A percentile compares a stretch with the other conserved stretches of the same genome.
Conservation (phyloP, 352 stramenopile species). For the Thalassiosira hispida region DNA sequence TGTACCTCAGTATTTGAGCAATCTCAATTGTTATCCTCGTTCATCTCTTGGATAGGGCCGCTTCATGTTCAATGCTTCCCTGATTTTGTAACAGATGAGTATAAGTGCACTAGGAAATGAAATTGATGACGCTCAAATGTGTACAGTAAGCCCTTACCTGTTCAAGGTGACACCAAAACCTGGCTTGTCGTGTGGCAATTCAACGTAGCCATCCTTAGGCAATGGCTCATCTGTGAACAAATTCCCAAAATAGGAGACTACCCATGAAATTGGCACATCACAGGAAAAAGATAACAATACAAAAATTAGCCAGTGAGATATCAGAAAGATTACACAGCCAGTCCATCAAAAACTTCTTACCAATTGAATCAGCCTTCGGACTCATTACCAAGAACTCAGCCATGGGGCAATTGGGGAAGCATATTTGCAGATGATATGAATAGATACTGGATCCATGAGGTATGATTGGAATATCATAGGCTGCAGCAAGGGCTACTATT, state of each 20-base stretch:
- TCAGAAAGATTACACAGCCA: not conserved
- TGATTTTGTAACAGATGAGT: not conserved
- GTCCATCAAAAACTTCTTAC: slow-evolving; percentile 12
- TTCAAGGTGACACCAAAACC: slow-evolving; percentile 77
- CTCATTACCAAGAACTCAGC: slow-evolving; percentile 74
- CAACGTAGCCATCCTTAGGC: slow-evolving; percentile 68
- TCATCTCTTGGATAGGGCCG: slow-evolving; percentile 48
- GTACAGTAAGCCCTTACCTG: slow-evolving; percentile 25
- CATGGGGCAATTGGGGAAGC: slow-evolving; percentile 66
- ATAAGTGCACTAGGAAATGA: not conserved
- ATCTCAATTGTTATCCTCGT: not conserved
- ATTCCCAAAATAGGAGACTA: slow-evolving; percentile 65
- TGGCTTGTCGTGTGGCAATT: slow-evolving; percentile 57
- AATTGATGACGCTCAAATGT: slow-evolving; percentile 2
- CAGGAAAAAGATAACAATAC: slow-evolving; percentile 1
- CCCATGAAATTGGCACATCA: not conserved
- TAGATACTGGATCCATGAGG: slow-evolving; percentile 75
- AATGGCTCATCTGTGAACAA: slow-evolving; percentile 73
- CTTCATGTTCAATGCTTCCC: slow-evolving; percentile 54
- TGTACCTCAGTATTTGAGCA: no score
- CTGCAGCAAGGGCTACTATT: slow-evolving; percentile 67
- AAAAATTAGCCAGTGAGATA: not conserved
- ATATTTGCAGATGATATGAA: slow-evolving; percentile 79
- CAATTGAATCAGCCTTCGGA: slow-evolving; percentile 68
- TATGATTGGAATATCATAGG: slow-evolving; percentile 73